Evolutionary conservation across 139 green algal species (phyloP), one percentile per base, ranked within the genome.

Genomic region (Tetradesmus obliquus): DNA sequence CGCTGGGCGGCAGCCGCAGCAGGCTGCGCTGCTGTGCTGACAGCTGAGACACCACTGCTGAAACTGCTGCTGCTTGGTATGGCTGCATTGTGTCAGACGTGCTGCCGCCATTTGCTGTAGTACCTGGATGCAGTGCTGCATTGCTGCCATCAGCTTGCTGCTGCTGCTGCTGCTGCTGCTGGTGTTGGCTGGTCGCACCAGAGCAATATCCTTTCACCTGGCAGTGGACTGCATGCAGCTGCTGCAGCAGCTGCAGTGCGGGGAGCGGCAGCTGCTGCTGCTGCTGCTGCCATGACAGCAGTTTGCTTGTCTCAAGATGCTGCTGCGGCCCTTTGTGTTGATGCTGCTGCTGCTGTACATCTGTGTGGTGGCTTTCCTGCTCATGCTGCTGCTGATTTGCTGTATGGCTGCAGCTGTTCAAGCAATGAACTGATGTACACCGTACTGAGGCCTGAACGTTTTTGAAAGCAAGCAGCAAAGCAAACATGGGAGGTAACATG

Each of bases 81-180:
- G 74, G n/a, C 74, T 32, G 74, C 74, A 82, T 22, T 6, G 66
- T 6, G 5, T 24, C 66, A 24, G 66, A 45, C 32, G 32, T 5
- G 17, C 17, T 24, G 66, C 2, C 15, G n/a, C 17, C 17, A 24
- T 76, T 13, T 24, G 66, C 66, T 24, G 17, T 76, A 19, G 5
- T 76, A 9, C 66, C n/a, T 19, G 22, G 74, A 22, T 79, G 69
- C 69, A 24, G 66, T 76, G 66, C 15, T 76, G 66, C 15, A 76
- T 76, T 17, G 66, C 66, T 76, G 66, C 5, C 8, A 9, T 3
- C 17, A 5, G 54, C 3, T 2, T 87, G 19, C 55, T 87, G 79
- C 24, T 55, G 79, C n/a, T 54, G 84, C 24, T 81, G 60, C 71
- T 89, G 82, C 51, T 86, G 81, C 80, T 57, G 80, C 80, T 58